Conservation (phyloP, 1,139 yeast species). For the Diutina rugosa region DNA sequence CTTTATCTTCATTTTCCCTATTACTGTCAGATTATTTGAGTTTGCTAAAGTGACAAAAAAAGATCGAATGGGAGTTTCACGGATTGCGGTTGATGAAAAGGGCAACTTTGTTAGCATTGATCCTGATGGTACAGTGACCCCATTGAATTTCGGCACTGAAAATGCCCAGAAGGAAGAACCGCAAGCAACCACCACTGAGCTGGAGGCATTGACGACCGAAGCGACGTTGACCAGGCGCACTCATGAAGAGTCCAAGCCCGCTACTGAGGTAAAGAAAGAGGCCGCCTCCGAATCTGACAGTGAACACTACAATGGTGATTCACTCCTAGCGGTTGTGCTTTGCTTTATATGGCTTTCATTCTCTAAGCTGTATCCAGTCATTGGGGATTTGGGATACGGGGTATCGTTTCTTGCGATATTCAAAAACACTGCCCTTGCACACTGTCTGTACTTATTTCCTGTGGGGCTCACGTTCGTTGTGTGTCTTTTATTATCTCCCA, state of each 20-base stretch:
- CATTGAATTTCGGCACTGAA: background rate
- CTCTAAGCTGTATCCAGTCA: conserved; percentile 76
- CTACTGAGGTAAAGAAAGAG: background rate
- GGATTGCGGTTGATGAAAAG: background rate
- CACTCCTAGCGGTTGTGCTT: conserved; percentile 55
- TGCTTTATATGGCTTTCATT: conserved; percentile 56
- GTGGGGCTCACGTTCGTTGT: conserved; percentile 27
- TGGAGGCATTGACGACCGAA: background rate
- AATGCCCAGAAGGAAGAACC: background rate
- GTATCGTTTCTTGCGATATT: conserved; percentile 49
- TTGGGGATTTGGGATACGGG: conserved; percentile 73
- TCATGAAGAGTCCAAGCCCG: background rate
- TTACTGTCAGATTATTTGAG: conserved; percentile 53
- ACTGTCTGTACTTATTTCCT: conserved; percentile 20
- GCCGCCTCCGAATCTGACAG: background rate
- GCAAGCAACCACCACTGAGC: background rate
- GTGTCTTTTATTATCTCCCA: conserved; percentile 51
- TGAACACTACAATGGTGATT: conserved; percentile 21
- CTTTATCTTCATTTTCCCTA: conserved; percentile 57
- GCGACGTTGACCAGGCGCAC: background rate
- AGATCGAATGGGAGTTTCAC: background rate
- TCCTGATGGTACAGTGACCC: background rate
- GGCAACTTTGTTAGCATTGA: background rate
- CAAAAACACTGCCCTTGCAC: conserved; percentile 24
- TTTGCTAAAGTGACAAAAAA: conserved; percentile 4